Conservation (phyloP, 148 eudicot species). For the Heliosperma pusillum region DNA sequence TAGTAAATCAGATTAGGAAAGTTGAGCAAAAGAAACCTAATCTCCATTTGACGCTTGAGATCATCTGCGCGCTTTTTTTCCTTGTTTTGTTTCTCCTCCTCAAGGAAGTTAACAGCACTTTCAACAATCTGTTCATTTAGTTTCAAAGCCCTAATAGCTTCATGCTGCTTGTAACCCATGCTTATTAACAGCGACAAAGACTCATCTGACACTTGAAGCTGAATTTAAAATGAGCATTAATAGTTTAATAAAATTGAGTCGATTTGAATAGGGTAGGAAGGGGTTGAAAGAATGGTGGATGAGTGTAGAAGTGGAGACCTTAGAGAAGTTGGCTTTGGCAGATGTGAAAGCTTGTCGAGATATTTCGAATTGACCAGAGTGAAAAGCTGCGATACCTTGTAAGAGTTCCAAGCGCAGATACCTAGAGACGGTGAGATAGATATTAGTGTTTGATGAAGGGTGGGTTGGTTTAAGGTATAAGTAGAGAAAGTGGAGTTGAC, state of each 20-base stretch:
- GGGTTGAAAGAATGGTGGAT: background rate
- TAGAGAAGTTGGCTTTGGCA: constrained; percentile 58
- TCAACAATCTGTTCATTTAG: constrained; percentile 70
- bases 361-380: constrained; percentile 61
- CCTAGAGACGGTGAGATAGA: constrained; percentile 24
- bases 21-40: constrained; percentile 39
- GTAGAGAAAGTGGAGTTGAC: constrained; percentile 16
- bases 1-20: background rate
- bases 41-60: constrained; percentile 55
- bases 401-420: constrained; percentile 84
- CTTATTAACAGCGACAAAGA: constrained; percentile 64
- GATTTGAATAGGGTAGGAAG: too few species aligned
- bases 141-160: constrained; percentile 77
- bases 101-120: constrained; percentile 70
- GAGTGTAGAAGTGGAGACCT: constrained; percentile 34
- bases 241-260: too few species aligned
- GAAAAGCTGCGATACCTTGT: constrained; percentile 92
- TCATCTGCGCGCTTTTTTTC: constrained; percentile 53
- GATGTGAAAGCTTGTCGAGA: constrained; percentile 50
- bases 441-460: too few species aligned
- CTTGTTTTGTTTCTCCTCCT: constrained; percentile 61
- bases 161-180: constrained; percentile 79
- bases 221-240: too few species aligned
- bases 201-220: constrained; percentile 97
- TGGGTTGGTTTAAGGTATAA: too few species aligned